Base-by-base conservation (phyloP, 2,329 filamentous ascomycete genomes). In the Aulographum hederae region DNA sequence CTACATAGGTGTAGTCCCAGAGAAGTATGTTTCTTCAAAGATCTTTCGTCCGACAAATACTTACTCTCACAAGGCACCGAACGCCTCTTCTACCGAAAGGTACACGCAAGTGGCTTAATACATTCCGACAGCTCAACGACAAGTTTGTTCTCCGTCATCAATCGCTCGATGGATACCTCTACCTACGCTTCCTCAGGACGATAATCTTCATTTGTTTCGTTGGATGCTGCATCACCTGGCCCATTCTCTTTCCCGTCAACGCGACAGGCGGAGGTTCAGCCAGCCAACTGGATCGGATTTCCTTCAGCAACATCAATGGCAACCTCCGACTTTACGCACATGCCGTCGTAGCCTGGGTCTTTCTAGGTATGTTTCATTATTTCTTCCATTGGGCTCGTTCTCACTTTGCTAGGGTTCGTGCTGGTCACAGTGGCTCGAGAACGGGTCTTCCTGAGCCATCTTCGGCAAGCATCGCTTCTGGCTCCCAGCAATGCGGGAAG, bases 381-480 rank as follows among this genome's bases (percentile, higher is more conserved):
- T 18, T n/a, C n/a, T n/a, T n/a, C n/a, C n/a, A n/a, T n/a, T n/a
- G n/a, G n/a, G n/a, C n/a, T n/a, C n/a, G n/a, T n/a, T 10, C 13
- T 10, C 16, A n/a, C 13, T 19, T 25, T 18, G 12, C 4, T 18
- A 59, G 57, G 69, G 28, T 95, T 95, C 48, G 65, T 95, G 40
- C 76, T 95, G 52, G 89, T 80, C 55, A 75, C 81, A 46, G 71
- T 95, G 39, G 78, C 84, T 34, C 70, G 86, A 35, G 86, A 95
- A 53, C 75, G 72, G 48, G 78, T 95, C 43, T 93, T 76, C 65
- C 92, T 81, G 54, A 78, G 94, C 60, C 92, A 91, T 46, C 57
- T 95, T 32, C 78, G 85, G 39, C 86, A 95, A 56, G 86, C 86
- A 0, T 94, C 91, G 56, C 69, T 91, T 26, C 68, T 91, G 34